Conservation (phyloP, 2,329 filamentous ascomycete species). For the Aspergillus sp. region DNA sequence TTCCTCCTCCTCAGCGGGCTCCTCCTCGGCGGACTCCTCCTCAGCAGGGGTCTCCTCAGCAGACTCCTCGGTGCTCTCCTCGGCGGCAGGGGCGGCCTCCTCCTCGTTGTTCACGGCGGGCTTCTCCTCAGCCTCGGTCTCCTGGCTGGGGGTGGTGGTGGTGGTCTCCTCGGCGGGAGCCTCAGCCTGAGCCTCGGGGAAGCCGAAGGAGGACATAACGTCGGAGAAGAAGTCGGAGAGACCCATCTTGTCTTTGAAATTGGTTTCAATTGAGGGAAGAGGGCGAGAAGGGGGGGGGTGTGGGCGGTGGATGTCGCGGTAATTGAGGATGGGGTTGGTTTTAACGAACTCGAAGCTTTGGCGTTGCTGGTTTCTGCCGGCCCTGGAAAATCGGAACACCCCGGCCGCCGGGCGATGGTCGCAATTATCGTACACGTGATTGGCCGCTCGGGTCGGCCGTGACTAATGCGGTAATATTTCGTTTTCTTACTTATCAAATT, state of each 20-base stretch:
- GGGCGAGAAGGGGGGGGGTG: slow-evolving; percentile 16
- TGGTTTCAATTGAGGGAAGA: slow-evolving; percentile 34
- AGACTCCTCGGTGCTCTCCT: slow-evolving; percentile 51
- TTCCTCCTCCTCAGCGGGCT: slow-evolving; percentile 60
- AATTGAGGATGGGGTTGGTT: slow-evolving; percentile 37
- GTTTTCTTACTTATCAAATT: not conserved
- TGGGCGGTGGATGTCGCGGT: slow-evolving; percentile 25
- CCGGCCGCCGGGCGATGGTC: slow-evolving; percentile 39
- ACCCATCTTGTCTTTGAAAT: slow-evolving; percentile 54
- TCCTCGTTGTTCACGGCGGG: slow-evolving; percentile 41
- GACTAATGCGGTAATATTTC: slow-evolving; percentile 15
- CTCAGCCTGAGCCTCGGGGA: slow-evolving; percentile 62
- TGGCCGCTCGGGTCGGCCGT: slow-evolving; percentile 27
- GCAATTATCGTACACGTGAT: slow-evolving; percentile 45
- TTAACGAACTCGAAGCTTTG: slow-evolving; percentile 32
- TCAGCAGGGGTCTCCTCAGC: slow-evolving; percentile 49
- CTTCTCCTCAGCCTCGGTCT: slow-evolving; percentile 40
- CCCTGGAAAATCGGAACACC: slow-evolving; percentile 45
- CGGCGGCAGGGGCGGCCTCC: slow-evolving; percentile 52
- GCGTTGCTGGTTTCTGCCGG: slow-evolving; percentile 22
- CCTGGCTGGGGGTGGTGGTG: slow-evolving; percentile 43
- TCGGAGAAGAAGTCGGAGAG: slow-evolving; percentile 66
- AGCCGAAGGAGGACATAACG: slow-evolving; percentile 66
- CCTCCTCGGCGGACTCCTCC: slow-evolving; percentile 53
- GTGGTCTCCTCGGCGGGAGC: slow-evolving; percentile 50